Evolutionary conservation across 2,329 filamentous ascomycete species (phyloP).

Genomic region (Ilyonectria mors-panacis): DNA sequence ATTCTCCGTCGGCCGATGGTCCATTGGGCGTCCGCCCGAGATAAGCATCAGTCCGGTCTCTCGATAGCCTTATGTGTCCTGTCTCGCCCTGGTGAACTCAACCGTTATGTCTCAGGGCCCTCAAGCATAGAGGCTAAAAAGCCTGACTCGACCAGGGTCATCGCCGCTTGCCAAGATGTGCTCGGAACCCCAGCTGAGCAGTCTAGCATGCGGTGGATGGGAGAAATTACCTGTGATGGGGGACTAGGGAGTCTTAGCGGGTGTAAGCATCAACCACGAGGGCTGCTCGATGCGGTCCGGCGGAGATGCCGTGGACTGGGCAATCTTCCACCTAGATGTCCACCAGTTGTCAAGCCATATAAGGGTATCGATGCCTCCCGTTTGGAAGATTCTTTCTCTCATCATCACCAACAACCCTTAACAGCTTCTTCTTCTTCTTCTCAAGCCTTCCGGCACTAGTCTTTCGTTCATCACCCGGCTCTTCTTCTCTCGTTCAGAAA

Average conservation of each 20-base stretch:
- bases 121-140: not conserved
- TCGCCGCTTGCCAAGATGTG: conserved; percentile 3
- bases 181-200: conserved; percentile 12
- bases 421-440: conserved; percentile 21
- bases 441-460: conserved; percentile 21
- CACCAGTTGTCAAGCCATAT: conserved; percentile 17
- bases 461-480: conserved; percentile 34
- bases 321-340: not conserved
- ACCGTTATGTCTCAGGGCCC: not conserved
- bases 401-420: conserved; percentile 14
- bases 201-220: conserved; percentile 1
- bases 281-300: not conserved
- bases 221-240: conserved; percentile 6
- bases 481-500: conserved; percentile 20
- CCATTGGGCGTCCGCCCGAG: not conserved
- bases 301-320: not conserved
- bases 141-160: not conserved
- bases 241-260: not conserved
- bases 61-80: conserved; percentile 12
- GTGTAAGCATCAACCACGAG: not conserved
- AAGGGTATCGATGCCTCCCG: conserved; percentile 11
- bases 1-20: not conserved
- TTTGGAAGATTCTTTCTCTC: not conserved
- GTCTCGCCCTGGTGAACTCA: not conserved
- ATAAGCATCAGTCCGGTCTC: conserved; percentile 1